Conservation (phyloP, 2,329 filamentous ascomycete genomes). For the Diaporthe amygdali region DNA sequence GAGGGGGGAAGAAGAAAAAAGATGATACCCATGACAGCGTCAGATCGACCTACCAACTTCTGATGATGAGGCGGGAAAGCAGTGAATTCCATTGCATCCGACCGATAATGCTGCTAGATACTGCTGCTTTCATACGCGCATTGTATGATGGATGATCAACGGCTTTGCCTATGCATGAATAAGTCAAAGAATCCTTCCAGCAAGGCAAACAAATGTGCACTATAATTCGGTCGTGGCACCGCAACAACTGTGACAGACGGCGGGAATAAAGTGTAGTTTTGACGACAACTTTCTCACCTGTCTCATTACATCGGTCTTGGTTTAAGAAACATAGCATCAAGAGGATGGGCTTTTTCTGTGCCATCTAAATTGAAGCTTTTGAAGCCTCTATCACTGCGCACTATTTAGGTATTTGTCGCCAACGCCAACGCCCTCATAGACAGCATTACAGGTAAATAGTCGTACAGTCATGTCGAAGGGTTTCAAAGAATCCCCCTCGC, state of each 20-base stretch:
- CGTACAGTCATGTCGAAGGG: neutral
- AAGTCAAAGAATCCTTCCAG: rapidly evolving
- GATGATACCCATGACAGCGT: neutral
- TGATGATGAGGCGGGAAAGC: no score
- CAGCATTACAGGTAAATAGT: conserved; percentile 10
- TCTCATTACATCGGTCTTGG: neutral
- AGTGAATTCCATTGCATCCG: neutral
- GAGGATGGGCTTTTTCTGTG: neutral
- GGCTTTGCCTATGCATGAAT: no score
- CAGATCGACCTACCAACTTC: neutral
- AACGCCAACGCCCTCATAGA: neutral
- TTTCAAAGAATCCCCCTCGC: neutral
- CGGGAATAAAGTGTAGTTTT: no score
- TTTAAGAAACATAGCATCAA: neutral
- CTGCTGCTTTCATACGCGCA: no score
- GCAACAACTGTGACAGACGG: neutral
- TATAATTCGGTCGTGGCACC: neutral
- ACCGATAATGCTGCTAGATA: neutral
- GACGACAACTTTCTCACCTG: no score
- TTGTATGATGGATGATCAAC: neutral
- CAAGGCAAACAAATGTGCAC: neutral
- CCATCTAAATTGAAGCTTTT: neutral
- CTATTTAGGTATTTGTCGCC: conserved; percentile 6
- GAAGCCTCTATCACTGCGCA: neutral
- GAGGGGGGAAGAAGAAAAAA: no score